A percentile compares a stretch with the other conserved stretches of the same genome.
These are phyloP conservation scores for Porogramme epimiltina DNA, from an alignment of 1,284 basidiomycete genomes.

Conservation along the genomic window DNA sequence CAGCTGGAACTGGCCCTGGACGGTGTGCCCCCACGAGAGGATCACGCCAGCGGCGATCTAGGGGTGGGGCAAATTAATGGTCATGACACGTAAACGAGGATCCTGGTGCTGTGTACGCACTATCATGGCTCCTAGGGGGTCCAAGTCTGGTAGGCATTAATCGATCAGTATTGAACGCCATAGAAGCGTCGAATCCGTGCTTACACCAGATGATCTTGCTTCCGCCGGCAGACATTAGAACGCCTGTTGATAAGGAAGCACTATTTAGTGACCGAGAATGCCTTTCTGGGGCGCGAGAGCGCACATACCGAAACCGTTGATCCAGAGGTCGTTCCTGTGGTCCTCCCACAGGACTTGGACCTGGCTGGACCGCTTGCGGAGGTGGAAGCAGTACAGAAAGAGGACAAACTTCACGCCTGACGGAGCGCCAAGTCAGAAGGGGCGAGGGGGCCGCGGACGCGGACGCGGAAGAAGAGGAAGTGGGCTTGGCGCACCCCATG, in stretches of 20 bases:
- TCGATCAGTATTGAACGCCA: not conserved
- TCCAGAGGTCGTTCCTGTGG: slow-evolving; percentile 88
- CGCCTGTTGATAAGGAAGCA: slow-evolving; percentile 48
- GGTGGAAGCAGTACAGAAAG: slow-evolving; percentile 84
- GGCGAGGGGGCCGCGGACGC: no score
- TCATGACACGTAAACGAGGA: not conserved
- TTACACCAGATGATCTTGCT: slow-evolving; percentile 84
- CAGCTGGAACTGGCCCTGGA: slow-evolving; percentile 82
- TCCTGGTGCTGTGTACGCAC: slow-evolving; percentile 41
- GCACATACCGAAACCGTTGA: slow-evolving; percentile 69
- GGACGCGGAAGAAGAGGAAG: not conserved
- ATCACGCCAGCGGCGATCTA: slow-evolving; percentile 84
- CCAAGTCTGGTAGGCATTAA: slow-evolving; percentile 53
- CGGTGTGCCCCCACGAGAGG: slow-evolving; percentile 74
- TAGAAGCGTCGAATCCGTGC: not conserved
- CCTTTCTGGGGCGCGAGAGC: not conserved
- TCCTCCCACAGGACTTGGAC: slow-evolving; percentile 95
- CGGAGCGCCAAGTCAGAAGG: slow-evolving; percentile 3
- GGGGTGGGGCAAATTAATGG: not conserved
- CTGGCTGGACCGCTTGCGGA: slow-evolving; percentile 83
- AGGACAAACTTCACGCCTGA: slow-evolving; percentile 82
- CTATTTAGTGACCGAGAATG: not conserved
- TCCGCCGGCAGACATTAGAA: slow-evolving; percentile 89
- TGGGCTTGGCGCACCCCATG: slow-evolving; percentile 65
- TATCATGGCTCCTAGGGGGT: slow-evolving; percentile 80